Evolutionary conservation across 2,329 filamentous ascomycete species (phyloP).

Genomic region (Rutstroemia sp.): DNA sequence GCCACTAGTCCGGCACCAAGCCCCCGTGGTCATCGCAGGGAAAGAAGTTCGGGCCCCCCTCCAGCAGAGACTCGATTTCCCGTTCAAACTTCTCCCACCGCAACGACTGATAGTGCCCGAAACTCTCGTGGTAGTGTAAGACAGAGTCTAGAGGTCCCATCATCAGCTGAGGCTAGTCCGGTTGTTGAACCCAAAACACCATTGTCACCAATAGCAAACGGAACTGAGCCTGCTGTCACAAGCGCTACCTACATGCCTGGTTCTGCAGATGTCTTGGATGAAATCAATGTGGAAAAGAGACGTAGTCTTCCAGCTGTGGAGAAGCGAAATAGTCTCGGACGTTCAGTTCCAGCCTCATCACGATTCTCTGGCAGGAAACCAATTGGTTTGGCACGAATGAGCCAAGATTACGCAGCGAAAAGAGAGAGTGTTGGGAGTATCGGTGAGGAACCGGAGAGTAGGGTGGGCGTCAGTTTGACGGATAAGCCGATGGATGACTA

Average conservation of each 20-base stretch:
- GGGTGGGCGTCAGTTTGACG: slow-evolving; percentile 57
- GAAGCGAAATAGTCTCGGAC: slow-evolving; percentile 60
- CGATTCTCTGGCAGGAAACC: slow-evolving; percentile 35
- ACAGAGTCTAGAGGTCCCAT: slow-evolving; percentile 74
- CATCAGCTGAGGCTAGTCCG: slow-evolving; percentile 16
- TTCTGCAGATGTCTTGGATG: slow-evolving; percentile 18
- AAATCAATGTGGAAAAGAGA: slow-evolving; percentile 10
- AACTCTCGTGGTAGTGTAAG: slow-evolving; percentile 34
- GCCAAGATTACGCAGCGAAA: slow-evolving; percentile 21
- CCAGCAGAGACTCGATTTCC: slow-evolving; percentile 77
- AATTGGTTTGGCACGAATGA: slow-evolving; percentile 30
- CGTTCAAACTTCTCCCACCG: slow-evolving; percentile 59
- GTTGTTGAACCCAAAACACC: slow-evolving; percentile 16
- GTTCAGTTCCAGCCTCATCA: slow-evolving; percentile 31
- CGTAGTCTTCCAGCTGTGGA: slow-evolving; percentile 33
- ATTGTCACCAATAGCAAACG: slow-evolving; percentile 22
- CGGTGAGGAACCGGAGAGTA: slow-evolving; percentile 27
- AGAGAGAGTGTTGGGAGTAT: slow-evolving; percentile 25
- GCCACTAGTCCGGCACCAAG: slow-evolving; percentile 66
- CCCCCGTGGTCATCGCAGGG: slow-evolving; percentile 60
- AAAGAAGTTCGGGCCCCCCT: slow-evolving; percentile 66
- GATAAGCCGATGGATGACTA: slow-evolving; percentile 75
- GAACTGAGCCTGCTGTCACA: slow-evolving; percentile 12
- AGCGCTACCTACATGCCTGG: slow-evolving; percentile 28
- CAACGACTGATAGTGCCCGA: slow-evolving; percentile 37